Conservation (phyloP, 2,329 filamentous ascomycete species). For the Ilyonectria robusta region DNA sequence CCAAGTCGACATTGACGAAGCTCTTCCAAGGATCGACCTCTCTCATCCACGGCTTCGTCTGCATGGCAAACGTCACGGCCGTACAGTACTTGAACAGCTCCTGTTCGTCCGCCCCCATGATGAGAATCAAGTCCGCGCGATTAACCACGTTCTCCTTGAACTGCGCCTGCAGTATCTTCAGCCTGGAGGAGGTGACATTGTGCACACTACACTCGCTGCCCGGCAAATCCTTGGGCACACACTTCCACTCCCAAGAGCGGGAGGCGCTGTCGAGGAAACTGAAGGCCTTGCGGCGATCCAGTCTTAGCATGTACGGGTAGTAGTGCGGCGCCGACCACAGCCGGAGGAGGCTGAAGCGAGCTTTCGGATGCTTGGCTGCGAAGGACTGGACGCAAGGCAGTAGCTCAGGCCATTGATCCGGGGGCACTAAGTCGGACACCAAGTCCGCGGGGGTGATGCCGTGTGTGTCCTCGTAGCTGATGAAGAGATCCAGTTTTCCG, state of each 20-base stretch:
- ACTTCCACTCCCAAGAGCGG: slow-evolving; percentile 47
- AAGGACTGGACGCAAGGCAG: slow-evolving; percentile 38
- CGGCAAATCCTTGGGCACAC: slow-evolving; percentile 48
- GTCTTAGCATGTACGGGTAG: slow-evolving; percentile 48
- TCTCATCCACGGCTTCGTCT: slow-evolving; percentile 49
- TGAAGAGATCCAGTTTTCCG: slow-evolving; percentile 45
- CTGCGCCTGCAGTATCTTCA: slow-evolving; percentile 36
- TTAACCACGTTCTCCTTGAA: slow-evolving; percentile 39
- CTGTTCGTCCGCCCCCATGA: slow-evolving; percentile 42
- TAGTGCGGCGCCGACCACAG: slow-evolving; percentile 49
- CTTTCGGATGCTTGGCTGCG: slow-evolving; percentile 19
- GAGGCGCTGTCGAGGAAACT: slow-evolving; percentile 46
- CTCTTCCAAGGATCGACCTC: slow-evolving; percentile 50
- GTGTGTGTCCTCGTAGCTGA: slow-evolving; percentile 46
- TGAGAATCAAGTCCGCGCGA: slow-evolving; percentile 46
- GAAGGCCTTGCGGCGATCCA: too few species aligned
- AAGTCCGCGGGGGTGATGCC: slow-evolving; percentile 27
- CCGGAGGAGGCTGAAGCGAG: slow-evolving; percentile 46
- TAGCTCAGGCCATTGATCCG: slow-evolving; percentile 42
- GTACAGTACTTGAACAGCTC: slow-evolving; percentile 44
- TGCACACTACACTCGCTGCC: slow-evolving; percentile 46
- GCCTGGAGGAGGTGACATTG: slow-evolving; percentile 9
- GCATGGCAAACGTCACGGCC: slow-evolving; percentile 46
- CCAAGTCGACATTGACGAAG: slow-evolving; percentile 47
- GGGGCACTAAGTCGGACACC: slow-evolving; percentile 31